Base-by-base conservation (phyloP, 1,139 yeast genomes). In the Petasospora rhodanensis region DNA sequence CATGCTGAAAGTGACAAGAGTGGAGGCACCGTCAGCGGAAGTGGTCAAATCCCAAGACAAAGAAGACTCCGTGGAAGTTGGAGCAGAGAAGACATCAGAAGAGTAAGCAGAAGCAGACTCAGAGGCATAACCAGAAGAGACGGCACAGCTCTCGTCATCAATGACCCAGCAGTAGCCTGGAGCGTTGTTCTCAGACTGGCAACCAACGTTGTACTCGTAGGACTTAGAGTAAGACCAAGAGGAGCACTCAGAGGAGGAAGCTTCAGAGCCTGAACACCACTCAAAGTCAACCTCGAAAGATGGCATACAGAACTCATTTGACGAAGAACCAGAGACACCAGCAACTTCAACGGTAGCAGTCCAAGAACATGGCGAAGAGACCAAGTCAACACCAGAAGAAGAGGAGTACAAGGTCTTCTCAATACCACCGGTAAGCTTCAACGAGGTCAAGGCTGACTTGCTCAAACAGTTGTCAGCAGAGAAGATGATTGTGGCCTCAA, bases 401-500 rank as follows among this genome's bases (percentile, higher is more conserved):
- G 24, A 22, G 14, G 37, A 28, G 39, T 36, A 43, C 14, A 43
- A 21, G 13, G 29, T 18, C 14, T 32, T 20, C 16, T 20, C 7
- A 8, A 30, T 12, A 2, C 23, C 24, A 13, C 45, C 45, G 26
- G 37, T 39, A 15, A 45, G 26, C 23, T 42, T 45, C 31, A 43
- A 15, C 18, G 38, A 44, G 6, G 38, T 23, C 6, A 43, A 22
- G 4, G 45, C 35, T 3, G 22, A 15, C 23, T 28, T 31, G 7
- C 37, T 21, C 43, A 43, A 34, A 1, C 34, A 17, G 3, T 29
- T 61, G 18, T 48, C 42, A 4, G 43, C 45, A 18, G 49, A 44
- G 4, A 63, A 65, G 4, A 51, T 42, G 12, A 61, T 35, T 14
- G 60, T 34, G 19, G 34, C 38, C 5, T 46, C 40, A 9, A 49